A percentile compares a stretch with the other conserved stretches of the same genome.
Conservation (phyloP, 805 yeast species). For the Wickerhamiella sergipiensis region DNA sequence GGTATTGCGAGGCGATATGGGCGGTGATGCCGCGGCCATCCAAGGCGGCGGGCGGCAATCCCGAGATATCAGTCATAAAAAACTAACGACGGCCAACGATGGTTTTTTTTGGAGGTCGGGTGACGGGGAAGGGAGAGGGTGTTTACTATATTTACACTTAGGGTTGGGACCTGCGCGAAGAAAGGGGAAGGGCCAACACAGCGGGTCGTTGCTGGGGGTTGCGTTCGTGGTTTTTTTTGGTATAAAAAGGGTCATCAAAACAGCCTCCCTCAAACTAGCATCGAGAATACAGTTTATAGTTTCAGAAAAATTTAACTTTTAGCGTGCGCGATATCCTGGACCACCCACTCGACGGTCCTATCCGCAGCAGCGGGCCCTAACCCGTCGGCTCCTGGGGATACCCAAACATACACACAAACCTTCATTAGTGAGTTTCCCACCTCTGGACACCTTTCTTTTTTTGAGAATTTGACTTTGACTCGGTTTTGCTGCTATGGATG, state of each 20-base stretch:
- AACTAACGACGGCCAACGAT: too few species aligned
- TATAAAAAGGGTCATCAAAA: too few species aligned
- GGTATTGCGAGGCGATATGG: slow-evolving; percentile 30
- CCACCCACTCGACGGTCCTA: too few species aligned
- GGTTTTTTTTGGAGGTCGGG: not conserved
- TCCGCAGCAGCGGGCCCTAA: not conserved
- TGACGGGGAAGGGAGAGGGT: too few species aligned
- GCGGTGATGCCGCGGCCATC: slow-evolving; percentile 30
- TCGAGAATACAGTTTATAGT: too few species aligned
- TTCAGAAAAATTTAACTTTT: too few species aligned
- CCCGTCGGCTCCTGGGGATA: not conserved
- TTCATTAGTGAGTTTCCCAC: not conserved
- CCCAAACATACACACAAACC: not conserved
- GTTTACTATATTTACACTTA: not conserved
- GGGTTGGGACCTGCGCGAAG: not conserved
- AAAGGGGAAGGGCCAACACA: not conserved
- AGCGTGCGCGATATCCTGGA: not conserved
- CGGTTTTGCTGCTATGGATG: not conserved
- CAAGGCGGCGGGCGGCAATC: slow-evolving; percentile 24
- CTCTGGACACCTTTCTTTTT: not conserved
- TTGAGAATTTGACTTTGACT: too few species aligned
- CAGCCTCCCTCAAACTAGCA: too few species aligned
- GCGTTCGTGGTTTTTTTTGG: too few species aligned
- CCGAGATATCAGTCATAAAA: slow-evolving; percentile 25
- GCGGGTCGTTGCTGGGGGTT: not conserved